Evolutionary conservation across 1,284 basidiomycete species (phyloP).

Genomic region (Ceratobasidium sp.): DNA sequence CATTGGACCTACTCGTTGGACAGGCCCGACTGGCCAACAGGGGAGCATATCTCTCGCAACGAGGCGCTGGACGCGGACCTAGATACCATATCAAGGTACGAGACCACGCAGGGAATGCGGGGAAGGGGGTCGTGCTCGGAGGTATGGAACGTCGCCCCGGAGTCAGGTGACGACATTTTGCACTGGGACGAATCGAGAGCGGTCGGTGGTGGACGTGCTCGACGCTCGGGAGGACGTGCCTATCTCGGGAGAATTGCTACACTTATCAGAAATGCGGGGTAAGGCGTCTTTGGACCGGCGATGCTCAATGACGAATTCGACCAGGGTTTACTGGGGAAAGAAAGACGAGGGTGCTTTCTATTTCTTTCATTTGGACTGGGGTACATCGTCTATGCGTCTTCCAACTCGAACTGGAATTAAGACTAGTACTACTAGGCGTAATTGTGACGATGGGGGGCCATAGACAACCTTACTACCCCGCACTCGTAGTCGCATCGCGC

Average conservation of each 20-base stretch:
- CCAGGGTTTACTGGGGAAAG: not conserved
- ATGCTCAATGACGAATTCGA: slow-evolving; percentile 6
- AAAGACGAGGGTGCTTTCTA: too few species aligned
- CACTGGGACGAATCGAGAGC: not conserved
- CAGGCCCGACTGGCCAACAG: not conserved
- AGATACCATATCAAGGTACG: slow-evolving; percentile 10
- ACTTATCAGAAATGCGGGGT: slow-evolving; percentile 28
- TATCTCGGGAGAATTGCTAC: slow-evolving; percentile 42
- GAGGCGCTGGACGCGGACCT: not conserved
- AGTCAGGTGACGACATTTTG: slow-evolving; percentile 10
- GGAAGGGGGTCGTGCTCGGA: slow-evolving; percentile 19
- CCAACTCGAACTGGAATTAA: not conserved
- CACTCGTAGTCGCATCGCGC: slow-evolving; percentile 30
- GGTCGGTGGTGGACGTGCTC: not conserved
- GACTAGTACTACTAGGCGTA: slow-evolving; percentile 8
- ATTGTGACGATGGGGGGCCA: slow-evolving; percentile 11
- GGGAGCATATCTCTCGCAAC: not conserved
- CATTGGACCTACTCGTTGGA: not conserved
- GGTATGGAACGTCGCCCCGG: slow-evolving; percentile 9
- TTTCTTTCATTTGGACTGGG: too few species aligned
- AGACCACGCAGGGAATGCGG: slow-evolving; percentile 10
- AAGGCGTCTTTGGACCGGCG: slow-evolving; percentile 1
- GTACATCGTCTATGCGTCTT: not conserved
- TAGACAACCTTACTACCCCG: slow-evolving; percentile 42
- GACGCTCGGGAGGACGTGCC: slow-evolving; percentile 5